Evolutionary conservation across 805 yeast species (phyloP), one percentile per base, ranked within the genome.

Genomic region (Lipomyces anomalus): DNA sequence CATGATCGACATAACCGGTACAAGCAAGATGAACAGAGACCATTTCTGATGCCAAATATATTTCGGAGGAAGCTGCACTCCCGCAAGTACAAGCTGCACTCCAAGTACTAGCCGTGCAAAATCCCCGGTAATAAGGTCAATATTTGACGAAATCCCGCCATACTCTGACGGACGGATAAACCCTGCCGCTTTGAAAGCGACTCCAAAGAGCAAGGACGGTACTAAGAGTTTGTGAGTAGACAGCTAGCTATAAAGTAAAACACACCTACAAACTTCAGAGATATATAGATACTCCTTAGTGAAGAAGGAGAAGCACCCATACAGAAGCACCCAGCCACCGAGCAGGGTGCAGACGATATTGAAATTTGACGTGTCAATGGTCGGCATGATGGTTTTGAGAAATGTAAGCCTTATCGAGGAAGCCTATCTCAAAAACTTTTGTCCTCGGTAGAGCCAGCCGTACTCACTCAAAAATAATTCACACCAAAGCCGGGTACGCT

Each of bases 1-100:
- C 46, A 86, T 86, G 28, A 70, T 64, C 3, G 83, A 77, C 89
- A 82, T 82, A 16, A 79, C 82, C 0, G 84, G 84, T 9, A 79
- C 64, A 40, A 82, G 66, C 48, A 82, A 70, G 35, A 80, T 65
- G n/a, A 73, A 61, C 29, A 82, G 73, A 13, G 81, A 73, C 22
- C 64, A 52, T 79, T 82, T 78, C 55, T 78, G 80, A 43, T 73
- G 72, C 56, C 70, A 67, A 67, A 81, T 71, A 56, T 82, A 82
- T 55, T 78, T 78, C 39, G 79, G 72, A 6, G 89, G 89, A 47
- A 82, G 69, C 62, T 82, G 86, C 28, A 80, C 84, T 2, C 86
- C 82, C 30, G 80, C 84, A 2, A 85, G 79, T 46, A 79, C 80
- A 39, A 82, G 78, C 67, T 82, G 88, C 48, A 82, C 75, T 54